A percentile compares a stretch with the other conserved stretches of the same genome.
Evolutionary conservation across 306 rosid genomes (phyloP).

Genomic region (Vigna hirtella): DNA sequence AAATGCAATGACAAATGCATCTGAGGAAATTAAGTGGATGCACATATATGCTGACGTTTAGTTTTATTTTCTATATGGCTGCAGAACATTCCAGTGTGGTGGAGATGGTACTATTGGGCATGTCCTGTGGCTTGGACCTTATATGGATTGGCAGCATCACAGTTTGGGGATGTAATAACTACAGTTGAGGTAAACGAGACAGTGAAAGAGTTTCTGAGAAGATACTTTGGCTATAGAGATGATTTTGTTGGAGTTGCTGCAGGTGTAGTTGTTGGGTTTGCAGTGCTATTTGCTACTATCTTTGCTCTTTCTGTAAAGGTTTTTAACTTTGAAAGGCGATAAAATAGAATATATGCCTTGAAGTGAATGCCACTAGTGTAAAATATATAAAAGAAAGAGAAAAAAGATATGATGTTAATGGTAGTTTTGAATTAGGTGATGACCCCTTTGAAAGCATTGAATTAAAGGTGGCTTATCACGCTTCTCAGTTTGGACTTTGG

Average conservation of each 20-base stretch:
- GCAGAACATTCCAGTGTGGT: constrained; percentile 75
- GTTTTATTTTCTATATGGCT: not conserved
- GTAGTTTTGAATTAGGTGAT: not conserved
- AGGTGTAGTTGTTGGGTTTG: constrained; percentile 41
- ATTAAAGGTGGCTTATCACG: not conserved
- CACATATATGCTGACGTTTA: not conserved
- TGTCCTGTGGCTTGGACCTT: constrained; percentile 77
- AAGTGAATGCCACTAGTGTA: not conserved
- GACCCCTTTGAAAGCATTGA: not conserved
- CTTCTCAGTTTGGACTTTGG: not conserved
- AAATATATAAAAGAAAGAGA: not conserved
- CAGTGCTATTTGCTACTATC: constrained; percentile 53
- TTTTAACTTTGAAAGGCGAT: constrained; percentile 61
- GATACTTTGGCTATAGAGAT: constrained; percentile 54
- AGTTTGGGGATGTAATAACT: constrained; percentile 58
- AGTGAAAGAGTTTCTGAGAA: constrained; percentile 49
- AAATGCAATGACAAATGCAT: not conserved
- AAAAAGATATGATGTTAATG: not conserved
- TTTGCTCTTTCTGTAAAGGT: constrained; percentile 51
- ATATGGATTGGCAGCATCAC: constrained; percentile 69
- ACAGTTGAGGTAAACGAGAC: constrained; percentile 41
- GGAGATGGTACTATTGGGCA: constrained; percentile 83
- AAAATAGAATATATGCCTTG: constrained; percentile 14
- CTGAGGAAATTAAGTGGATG: not conserved
- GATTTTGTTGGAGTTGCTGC: constrained; percentile 55